phyloP scores from a whole-genome alignment of 805 yeast genomes.

The Candida insectalens region DNA sequence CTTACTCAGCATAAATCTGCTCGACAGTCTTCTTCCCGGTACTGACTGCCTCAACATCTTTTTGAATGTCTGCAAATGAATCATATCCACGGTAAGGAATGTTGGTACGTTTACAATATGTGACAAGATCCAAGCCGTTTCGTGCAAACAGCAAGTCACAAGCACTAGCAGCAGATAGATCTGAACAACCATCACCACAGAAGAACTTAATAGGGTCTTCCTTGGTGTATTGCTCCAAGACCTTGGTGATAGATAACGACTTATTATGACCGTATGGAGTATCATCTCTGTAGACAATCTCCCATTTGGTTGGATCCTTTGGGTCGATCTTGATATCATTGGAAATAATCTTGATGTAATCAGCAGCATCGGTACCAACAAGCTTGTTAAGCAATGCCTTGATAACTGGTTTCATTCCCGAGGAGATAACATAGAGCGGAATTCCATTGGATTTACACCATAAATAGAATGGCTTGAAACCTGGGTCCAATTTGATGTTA shows the following conservation, averaged over 20 bases:
- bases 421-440: slow-evolving; percentile 80
- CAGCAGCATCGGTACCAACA: slow-evolving; percentile 67
- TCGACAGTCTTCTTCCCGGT: neutral
- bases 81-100: slow-evolving; percentile 83
- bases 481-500: slow-evolving; percentile 76
- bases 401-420: slow-evolving; percentile 93
- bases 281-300: slow-evolving; percentile 76
- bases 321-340: slow-evolving; percentile 43
- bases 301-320: slow-evolving; percentile 52
- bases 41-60: slow-evolving; percentile 32
- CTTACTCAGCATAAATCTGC: neutral
- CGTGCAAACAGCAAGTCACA: slow-evolving; percentile 91
- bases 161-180: slow-evolving; percentile 89
- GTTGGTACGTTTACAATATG: slow-evolving; percentile 68
- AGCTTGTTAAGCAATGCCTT: slow-evolving; percentile 62
- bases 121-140: slow-evolving; percentile 81
- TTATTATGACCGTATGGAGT: slow-evolving; percentile 93
- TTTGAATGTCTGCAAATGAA: slow-evolving; percentile 63
- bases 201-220: slow-evolving; percentile 67
- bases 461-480: slow-evolving; percentile 70
- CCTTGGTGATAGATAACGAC: slow-evolving; percentile 56
- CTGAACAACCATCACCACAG: slow-evolving; percentile 98
- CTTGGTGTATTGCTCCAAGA: slow-evolving; percentile 13
- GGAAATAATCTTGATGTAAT: slow-evolving; percentile 69
- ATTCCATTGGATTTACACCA: slow-evolving; percentile 68